Evolutionary conservation across 345 rosid species (phyloP), one percentile per base, ranked within the genome.

Genomic region (Hypericum androsaemum): DNA sequence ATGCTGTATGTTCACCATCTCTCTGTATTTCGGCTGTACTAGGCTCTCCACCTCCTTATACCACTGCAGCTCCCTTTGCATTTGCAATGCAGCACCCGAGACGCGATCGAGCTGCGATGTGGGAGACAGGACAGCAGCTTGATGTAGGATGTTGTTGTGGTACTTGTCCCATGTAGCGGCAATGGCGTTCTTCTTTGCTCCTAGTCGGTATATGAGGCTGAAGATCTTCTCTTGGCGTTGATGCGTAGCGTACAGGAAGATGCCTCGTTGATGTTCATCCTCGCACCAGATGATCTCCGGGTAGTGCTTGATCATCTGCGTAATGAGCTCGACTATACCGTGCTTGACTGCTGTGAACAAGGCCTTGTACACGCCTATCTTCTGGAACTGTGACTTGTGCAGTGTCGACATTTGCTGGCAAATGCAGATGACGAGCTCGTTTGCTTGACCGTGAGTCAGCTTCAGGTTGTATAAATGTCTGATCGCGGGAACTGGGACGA

Each of bases 21-120:
- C 82, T 53, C 63, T 69, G 53, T 77, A 71, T 56, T 76, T 81
- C 0, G 94, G 94, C 36, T 76, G 86, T 36, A 74, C 94, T 36
- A 85, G 47, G 5, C 74, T 72, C 67, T 82, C 86, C 57, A 85
- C 94, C 62, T 85, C 89, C 88, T 81, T 84, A 36, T 69, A 85
- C 95, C 95, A 82, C 51, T 82, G 95, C 4, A 82, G 57, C 52
- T 85, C 95, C 57, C 95, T 67, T 38, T 85, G 95, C 95, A 86
- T 82, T 41, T 86, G 95, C 38, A 86, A 65, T 57, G 85, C 87
- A 12, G 95, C 89, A 38, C 95, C 89, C 0, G 82, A 65, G 49
- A 82, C 79, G 2, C 72, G 79, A 50, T 80, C 83, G 12, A 86
- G 83, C 53, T 72, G 74, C 3, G 85, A 64, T 5, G 61, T 12